Conservation (phyloP, 2,329 filamentous ascomycete genomes). For the Cladosporium sp. region DNA sequence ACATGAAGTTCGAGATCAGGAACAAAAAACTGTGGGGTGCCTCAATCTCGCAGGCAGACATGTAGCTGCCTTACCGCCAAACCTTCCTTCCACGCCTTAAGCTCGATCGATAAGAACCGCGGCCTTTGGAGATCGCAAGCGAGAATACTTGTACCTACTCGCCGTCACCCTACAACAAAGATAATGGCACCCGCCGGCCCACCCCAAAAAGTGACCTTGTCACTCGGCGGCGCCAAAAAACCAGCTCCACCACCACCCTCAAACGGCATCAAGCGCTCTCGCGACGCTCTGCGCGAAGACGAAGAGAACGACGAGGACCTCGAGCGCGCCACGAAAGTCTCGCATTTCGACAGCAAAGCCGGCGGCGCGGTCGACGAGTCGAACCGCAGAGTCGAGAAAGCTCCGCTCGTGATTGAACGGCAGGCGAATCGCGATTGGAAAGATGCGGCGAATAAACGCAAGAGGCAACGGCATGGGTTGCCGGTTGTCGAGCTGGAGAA, state of each 20-base stretch:
- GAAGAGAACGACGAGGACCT: constrained; percentile 50
- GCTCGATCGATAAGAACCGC: neutral
- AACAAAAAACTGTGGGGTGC: too few relatives aligned
- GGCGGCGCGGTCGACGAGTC: constrained; percentile 47
- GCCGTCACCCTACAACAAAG: neutral
- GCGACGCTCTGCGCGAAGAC: constrained; percentile 33
- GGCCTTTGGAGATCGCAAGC: constrained; percentile 8
- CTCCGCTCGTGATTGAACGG: constrained; percentile 54
- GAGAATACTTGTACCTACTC: too few relatives aligned
- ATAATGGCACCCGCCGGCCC: constrained; percentile 3
- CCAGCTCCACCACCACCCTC: constrained; percentile 20
- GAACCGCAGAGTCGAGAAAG: constrained; percentile 33
- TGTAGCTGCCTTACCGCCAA: too few relatives aligned
- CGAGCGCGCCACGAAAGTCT: constrained; percentile 43
- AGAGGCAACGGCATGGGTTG: constrained; percentile 54
- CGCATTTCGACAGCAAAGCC: constrained; percentile 50
- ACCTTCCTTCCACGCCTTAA: constrained; percentile 1
- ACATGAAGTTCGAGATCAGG: neutral
- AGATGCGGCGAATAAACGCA: constrained; percentile 45
- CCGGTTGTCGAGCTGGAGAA: constrained; percentile 31
- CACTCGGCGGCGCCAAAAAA: constrained; percentile 27
- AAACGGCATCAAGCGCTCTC: constrained; percentile 40
- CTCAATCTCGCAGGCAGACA: too few relatives aligned
- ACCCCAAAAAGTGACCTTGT: constrained; percentile 25
- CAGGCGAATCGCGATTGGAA: constrained; percentile 62